Conservation (phyloP, 148 eudicot species). For the Camellia granthamiana region DNA sequence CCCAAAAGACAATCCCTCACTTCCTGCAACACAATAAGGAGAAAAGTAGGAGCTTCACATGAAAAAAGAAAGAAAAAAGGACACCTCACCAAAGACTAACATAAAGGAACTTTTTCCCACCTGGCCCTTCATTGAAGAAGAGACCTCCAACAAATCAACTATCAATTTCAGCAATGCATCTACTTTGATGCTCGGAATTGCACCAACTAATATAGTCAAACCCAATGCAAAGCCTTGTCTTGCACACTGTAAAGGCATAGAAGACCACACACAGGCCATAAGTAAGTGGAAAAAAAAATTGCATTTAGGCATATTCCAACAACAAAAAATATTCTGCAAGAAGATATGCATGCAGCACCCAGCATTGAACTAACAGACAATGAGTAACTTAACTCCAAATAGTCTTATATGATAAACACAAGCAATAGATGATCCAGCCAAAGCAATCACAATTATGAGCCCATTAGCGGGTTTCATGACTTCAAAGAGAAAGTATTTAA, state of each 20-base stretch:
- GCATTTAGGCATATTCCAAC: background rate
- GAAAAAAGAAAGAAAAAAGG: background rate
- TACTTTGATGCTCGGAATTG: constrained; percentile 56
- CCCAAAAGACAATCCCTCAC: constrained; percentile 78
- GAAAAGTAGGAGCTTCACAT: constrained; percentile 9
- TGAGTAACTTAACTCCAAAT: background rate
- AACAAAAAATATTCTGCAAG: background rate
- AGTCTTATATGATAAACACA: background rate
- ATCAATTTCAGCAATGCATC: constrained; percentile 72
- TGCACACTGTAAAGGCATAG: constrained; percentile 65
- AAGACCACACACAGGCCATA: constrained; percentile 1
- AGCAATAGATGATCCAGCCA: background rate
- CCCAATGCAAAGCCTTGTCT: constrained; percentile 98
- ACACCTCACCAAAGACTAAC: constrained; percentile 8
- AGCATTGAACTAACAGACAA: background rate
- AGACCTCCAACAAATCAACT: constrained; percentile 61
- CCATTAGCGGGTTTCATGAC: background rate
- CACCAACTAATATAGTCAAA: constrained; percentile 63
- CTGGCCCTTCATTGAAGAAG: constrained; percentile 97
- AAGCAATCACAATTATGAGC: background rate
- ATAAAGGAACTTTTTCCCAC: constrained; percentile 33
- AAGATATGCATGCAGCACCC: constrained; percentile 2
- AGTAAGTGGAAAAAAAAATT: background rate
- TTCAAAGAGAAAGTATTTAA: background rate
- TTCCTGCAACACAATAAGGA: constrained; percentile 53